These are phyloP conservation scores for Podospora didyma DNA, from an alignment of 495 filamentous ascomycete species.

Conservation along the genomic window DNA sequence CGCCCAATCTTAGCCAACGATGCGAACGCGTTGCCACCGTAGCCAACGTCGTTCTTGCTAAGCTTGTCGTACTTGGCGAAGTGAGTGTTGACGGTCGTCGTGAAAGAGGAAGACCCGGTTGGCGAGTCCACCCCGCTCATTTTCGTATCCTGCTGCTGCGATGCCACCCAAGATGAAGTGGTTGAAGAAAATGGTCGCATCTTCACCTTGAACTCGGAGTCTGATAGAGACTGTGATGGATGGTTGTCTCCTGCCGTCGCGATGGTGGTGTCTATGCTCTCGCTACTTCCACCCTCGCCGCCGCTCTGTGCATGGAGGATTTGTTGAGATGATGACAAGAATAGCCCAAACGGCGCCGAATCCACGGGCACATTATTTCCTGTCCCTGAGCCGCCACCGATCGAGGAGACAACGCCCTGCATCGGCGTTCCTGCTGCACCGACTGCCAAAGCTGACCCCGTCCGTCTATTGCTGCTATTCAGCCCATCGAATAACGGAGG, in stretches of 20 bases:
- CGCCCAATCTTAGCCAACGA: conserved; percentile 2
- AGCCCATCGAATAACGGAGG: conserved; percentile 31
- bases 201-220: too few relatives aligned
- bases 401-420: not conserved
- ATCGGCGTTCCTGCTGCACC: not conserved
- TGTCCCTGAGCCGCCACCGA: conserved; percentile 5
- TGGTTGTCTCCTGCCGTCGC: not conserved
- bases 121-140: not conserved
- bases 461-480: conserved; percentile 19
- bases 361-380: conserved; percentile 25
- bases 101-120: not conserved
- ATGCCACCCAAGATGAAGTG: not conserved
- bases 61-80: conserved; percentile 66
- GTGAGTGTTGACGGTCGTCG: too few relatives aligned
- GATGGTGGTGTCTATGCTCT: conserved; percentile 9
- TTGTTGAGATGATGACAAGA: not conserved
- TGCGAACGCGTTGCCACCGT: conserved; percentile 56
- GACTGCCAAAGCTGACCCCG: conserved; percentile 13
- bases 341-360: conserved; percentile 31
- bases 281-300: conserved; percentile 10
- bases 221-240: not conserved
- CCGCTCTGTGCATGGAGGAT: not conserved
- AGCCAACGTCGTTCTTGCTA: conserved; percentile 62
- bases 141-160: not conserved
- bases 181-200: too few relatives aligned